Base-by-base conservation (phyloP, 2,329 filamentous ascomycete species). In the Zelopaecilomyces penicillatus region DNA sequence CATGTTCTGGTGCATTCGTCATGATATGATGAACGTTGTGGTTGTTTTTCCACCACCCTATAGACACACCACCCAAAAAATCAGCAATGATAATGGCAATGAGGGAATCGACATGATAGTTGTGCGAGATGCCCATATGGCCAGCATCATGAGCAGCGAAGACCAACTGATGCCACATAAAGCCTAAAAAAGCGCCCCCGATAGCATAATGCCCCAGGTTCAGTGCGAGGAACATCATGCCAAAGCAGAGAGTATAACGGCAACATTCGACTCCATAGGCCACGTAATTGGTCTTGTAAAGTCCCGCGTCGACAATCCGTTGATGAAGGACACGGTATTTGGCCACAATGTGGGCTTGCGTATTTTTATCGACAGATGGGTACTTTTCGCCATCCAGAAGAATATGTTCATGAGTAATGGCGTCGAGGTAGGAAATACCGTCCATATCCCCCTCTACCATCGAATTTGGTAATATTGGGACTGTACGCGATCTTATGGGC, bases 321-420 rank as follows among this genome's bases (percentile, higher is more conserved):
- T 78, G 64, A 54, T 82, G 76, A 30, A 85, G 61, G 3, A 57
- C 58, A 9, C 74, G 70, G 60, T 82, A 84, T 52, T 78, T 76
- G 38, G 52, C 43, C 1, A 69, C 62, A 51, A 84, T 82, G 26
- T 69, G 41, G n/a, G 43, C 44, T 32, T 49, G 47, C 12, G 47
- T 46, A 19, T 29, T 29, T 26, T 41, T 36, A 57, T 94, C 85
- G 19, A 93, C 67, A 1, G 85, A 70, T 0, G 90, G 90, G 53
- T 95, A 96, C 58, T 81, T 87, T 19, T 80, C 75, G 37, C 82
- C 69, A 58, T 95, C 88, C 72, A 48, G 43, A 6, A 32, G 30
- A 47, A 94, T 82, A 57, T 88, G 81, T 59, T 88, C 74, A 51
- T 77, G 78, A 10, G 89, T 94, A 52, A 83, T 71, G 29, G 78